Percentiles rank a stretch among this genome's conserved stretches.
These are phyloP conservation scores for Yamadazyma sp. DNA, from an alignment of 1,139 yeast species.

Conservation along the genomic window DNA sequence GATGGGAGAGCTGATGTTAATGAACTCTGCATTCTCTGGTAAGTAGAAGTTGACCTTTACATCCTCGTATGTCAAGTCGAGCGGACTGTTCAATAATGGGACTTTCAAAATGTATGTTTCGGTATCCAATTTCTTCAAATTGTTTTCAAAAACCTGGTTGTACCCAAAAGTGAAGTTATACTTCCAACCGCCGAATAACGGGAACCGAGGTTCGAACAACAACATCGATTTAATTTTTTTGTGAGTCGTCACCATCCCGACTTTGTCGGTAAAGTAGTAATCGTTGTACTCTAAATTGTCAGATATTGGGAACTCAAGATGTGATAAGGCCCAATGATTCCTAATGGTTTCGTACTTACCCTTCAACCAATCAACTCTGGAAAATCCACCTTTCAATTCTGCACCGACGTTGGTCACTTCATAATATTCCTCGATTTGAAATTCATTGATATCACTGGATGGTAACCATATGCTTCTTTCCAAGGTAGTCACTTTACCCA, in stretches of 20 bases:
- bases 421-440: conserved; percentile 77
- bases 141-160: conserved; percentile 60
- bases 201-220: conserved; percentile 81
- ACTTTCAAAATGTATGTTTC: conserved; percentile 64
- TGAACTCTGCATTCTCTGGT: conserved; percentile 82
- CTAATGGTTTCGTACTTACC: conserved; percentile 44
- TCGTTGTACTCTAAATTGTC: conserved; percentile 48
- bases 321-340: conserved; percentile 51
- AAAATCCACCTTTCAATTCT: conserved; percentile 62
- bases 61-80: conserved; percentile 64
- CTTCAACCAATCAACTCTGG: conserved; percentile 74
- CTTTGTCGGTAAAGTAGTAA: conserved; percentile 78
- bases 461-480: conserved; percentile 77
- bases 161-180: conserved; percentile 95
- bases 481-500: conserved; percentile 58
- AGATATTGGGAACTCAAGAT: conserved; percentile 55
- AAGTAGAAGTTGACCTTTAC: conserved; percentile 65
- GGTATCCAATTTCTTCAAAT: conserved; percentile 45
- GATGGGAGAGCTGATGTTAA: conserved; percentile 61
- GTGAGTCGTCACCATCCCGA: conserved; percentile 92
- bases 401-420: conserved; percentile 81
- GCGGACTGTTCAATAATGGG: conserved; percentile 74
- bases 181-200: conserved; percentile 94
- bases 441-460: conserved; percentile 37
- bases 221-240: conserved; percentile 49